Percentiles rank a stretch among this genome's conserved stretches.
phyloP scores from a whole-genome alignment of 106 monocot genomes.

The Iris macrosiphon region DNA sequence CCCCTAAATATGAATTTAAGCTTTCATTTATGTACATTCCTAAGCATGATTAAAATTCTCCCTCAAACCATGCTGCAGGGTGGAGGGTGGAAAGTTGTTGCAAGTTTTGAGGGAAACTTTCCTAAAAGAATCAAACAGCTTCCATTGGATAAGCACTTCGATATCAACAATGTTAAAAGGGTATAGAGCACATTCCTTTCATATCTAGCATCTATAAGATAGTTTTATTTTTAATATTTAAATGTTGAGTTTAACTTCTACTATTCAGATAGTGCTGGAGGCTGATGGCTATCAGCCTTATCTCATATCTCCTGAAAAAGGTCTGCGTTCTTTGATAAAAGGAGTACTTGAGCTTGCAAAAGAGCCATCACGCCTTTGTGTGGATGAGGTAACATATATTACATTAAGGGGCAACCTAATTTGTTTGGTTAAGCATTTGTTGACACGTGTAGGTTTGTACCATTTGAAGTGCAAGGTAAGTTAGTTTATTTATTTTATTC shows the following conservation, averaged over 20 bases:
- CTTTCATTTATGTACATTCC: not conserved
- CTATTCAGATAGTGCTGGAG: slow-evolving; percentile 84
- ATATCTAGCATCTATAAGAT: not conserved
- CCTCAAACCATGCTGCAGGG: slow-evolving; percentile 33
- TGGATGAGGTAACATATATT: slow-evolving; percentile 72
- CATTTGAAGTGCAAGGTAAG: too few relatives aligned
- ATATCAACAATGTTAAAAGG: slow-evolving; percentile 97
- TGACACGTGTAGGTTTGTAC: too few relatives aligned
- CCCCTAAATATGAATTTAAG: too few relatives aligned
- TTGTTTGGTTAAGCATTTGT: too few relatives aligned
- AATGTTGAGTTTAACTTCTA: not conserved
- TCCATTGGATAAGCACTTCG: slow-evolving; percentile 91
- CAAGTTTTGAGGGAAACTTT: slow-evolving; percentile 93
- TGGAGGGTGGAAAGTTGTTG: slow-evolving; percentile 94
- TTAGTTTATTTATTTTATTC: too few relatives aligned
- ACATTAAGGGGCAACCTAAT: too few relatives aligned
- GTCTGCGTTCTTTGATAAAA: slow-evolving; percentile 71
- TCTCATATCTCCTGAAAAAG: slow-evolving; percentile 91
- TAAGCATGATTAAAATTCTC: not conserved
- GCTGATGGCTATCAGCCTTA: slow-evolving; percentile 99
- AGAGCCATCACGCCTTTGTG: slow-evolving; percentile 92
- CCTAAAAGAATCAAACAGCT: slow-evolving; percentile 93
- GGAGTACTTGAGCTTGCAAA: slow-evolving; percentile 74
- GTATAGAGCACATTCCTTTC: slow-evolving; percentile 23
- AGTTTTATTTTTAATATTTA: not conserved